Conservation (phyloP, 1,139 yeast species). For the Kluyveromyces sp. region DNA sequence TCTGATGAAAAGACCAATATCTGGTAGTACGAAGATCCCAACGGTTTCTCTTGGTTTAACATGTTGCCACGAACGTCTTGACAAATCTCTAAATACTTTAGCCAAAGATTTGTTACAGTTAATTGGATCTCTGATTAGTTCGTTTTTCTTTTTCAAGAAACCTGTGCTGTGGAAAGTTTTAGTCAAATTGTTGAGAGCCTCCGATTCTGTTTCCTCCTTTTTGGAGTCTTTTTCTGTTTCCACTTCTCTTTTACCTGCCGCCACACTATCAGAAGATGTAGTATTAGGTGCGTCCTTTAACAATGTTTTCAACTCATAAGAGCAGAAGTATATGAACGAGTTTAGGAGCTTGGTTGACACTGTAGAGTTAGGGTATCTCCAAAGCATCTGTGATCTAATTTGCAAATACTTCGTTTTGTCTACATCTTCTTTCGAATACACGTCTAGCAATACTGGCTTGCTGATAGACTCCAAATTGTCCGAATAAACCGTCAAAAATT, state of each 20-base stretch:
- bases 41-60: constrained; percentile 50
- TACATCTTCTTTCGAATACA: constrained; percentile 56
- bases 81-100: constrained; percentile 75
- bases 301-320: constrained; percentile 43
- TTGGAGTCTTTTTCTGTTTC: constrained; percentile 14
- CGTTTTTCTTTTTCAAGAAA: constrained; percentile 24
- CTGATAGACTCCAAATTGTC: constrained; percentile 42
- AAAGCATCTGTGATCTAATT: constrained; percentile 77
- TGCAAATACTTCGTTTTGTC: constrained; percentile 62
- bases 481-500: constrained; percentile 49
- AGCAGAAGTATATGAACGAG: constrained; percentile 75
- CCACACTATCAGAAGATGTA: no score
- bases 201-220: constrained; percentile 8
- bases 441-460: constrained; percentile 51
- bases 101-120: constrained; percentile 42
- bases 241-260: constrained; percentile 21
- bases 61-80: constrained; percentile 89
- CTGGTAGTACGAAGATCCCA: constrained; percentile 57
- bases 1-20: constrained; percentile 62
- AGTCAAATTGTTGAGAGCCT: constrained; percentile 8
- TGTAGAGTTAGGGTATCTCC: constrained; percentile 75
- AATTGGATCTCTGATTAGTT: constrained; percentile 28
- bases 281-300: constrained; percentile 16
- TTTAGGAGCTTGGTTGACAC: constrained; percentile 71
- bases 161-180: constrained; percentile 18